A percentile compares a stretch with the other conserved stretches of the same genome.
Evolutionary conservation across 75 land plant species (phyloP).

Genomic region (Selaginella moellendorffii): DNA sequence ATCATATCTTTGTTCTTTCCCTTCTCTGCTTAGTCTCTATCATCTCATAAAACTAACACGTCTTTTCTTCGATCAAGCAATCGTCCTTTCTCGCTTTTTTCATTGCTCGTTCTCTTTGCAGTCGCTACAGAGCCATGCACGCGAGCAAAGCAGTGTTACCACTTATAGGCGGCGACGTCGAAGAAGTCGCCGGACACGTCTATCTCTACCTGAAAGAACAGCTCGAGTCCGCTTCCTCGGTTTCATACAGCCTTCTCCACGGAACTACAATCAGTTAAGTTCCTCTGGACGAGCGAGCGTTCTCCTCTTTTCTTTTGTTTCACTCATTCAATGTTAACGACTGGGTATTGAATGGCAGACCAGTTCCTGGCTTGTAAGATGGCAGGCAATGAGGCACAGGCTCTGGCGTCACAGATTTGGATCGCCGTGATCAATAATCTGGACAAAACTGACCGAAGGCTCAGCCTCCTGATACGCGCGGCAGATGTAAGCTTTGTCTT

Average conservation of each 20-base stretch:
- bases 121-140: conserved; percentile 65
- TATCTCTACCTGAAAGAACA: conserved; percentile 72
- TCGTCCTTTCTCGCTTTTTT: no score
- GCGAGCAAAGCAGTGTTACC: conserved; percentile 34
- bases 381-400: conserved; percentile 56
- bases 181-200: conserved; percentile 71
- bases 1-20: background rate
- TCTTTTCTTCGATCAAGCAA: no score
- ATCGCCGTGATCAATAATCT: conserved; percentile 70
- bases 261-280: conserved; percentile 60
- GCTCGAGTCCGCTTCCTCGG: conserved; percentile 43
- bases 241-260: conserved; percentile 64
- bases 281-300: background rate
- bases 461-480: conserved; percentile 49
- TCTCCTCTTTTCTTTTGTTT: background rate
- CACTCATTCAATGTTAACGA: background rate
- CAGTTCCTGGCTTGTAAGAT: conserved; percentile 79
- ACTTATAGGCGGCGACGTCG: conserved; percentile 30
- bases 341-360: conserved; percentile 28
- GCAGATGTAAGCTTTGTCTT: no score
- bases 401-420: conserved; percentile 78
- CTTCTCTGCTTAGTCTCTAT: no score
- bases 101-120: conserved; percentile 17
- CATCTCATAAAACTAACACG: background rate
- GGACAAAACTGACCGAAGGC: conserved; percentile 64